phyloP scores from a whole-genome alignment of 441 rosid species.

The Theobroma grandiflorum region DNA sequence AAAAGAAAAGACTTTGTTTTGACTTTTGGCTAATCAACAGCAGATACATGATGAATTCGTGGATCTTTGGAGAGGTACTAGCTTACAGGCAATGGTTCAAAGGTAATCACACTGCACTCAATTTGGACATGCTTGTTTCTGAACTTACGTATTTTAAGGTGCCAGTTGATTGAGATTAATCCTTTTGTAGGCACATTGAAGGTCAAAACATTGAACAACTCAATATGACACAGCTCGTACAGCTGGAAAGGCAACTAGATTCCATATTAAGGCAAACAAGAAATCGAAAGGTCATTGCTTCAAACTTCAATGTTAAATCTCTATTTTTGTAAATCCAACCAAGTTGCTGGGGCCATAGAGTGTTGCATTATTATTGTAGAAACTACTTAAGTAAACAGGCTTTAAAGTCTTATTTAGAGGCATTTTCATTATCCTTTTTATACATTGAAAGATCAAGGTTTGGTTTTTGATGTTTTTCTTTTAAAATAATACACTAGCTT shows the following conservation, averaged over 20 bases:
- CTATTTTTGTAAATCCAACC: not conserved
- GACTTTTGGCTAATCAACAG: not conserved
- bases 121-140: not conserved
- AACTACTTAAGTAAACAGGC: not conserved
- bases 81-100: constrained; percentile 6
- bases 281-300: constrained; percentile 32
- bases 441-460: not conserved
- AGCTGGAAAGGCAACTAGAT: constrained; percentile 31
- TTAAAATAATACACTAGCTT: not conserved
- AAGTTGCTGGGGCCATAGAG: not conserved
- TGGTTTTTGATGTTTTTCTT: no score
- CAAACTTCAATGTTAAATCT: not conserved
- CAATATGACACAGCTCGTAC: constrained; percentile 20
- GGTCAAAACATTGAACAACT: constrained; percentile 27
- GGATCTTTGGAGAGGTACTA: not conserved
- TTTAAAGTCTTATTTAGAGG: not conserved
- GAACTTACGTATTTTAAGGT: not conserved
- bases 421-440: no score
- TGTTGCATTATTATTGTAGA: not conserved
- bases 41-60: not conserved
- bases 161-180: not conserved
- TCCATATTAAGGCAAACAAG: constrained; percentile 21
- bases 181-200: constrained; percentile 29
- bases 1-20: not conserved
- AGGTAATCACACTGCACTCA: not conserved